Percentiles rank a stretch among this genome's conserved stretches.
Conservation (phyloP, 2,329 filamentous ascomycete species). For the Botrytis aclada region DNA sequence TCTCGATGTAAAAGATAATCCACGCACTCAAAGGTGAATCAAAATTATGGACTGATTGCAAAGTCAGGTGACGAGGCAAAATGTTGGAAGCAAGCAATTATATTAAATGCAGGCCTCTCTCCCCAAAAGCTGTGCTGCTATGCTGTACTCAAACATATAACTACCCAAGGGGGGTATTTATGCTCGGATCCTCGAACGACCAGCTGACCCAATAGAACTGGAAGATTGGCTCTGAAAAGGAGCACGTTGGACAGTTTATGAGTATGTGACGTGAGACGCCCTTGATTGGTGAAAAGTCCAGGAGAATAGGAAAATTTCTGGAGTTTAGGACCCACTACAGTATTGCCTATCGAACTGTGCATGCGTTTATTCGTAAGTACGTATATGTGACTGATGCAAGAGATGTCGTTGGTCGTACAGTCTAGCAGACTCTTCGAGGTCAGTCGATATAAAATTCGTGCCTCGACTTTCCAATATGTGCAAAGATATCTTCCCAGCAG, state of each 20-base stretch:
- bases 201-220: constrained; percentile 18
- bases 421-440: constrained; percentile 12
- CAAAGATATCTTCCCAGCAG: constrained; percentile 16
- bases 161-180: constrained; percentile 15
- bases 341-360: constrained; percentile 16
- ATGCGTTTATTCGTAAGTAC: constrained; percentile 12
- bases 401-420: constrained; percentile 18
- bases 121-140: constrained; percentile 17
- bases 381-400: constrained; percentile 18
- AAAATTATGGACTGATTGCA: constrained; percentile 9
- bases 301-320: constrained; percentile 6
- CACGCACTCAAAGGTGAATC: constrained; percentile 4
- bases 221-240: constrained; percentile 12
- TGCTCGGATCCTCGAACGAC: constrained; percentile 15
- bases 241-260: constrained; percentile 19
- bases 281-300: constrained; percentile 13
- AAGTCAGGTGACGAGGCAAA: constrained; percentile 20
- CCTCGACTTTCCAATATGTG: constrained; percentile 9
- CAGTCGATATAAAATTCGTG: constrained; percentile 16
- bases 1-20: constrained; percentile 15
- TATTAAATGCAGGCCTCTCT: constrained; percentile 20
- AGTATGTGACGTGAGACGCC: constrained; percentile 20
- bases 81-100: neutral
- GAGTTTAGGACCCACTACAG: constrained; percentile 6
- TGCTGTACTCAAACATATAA: constrained; percentile 13